Percentiles rank a stretch among this genome's conserved stretches.
phyloP scores from a whole-genome alignment of 2,329 filamentous ascomycete genomes.

The Aspergillus sp. region DNA sequence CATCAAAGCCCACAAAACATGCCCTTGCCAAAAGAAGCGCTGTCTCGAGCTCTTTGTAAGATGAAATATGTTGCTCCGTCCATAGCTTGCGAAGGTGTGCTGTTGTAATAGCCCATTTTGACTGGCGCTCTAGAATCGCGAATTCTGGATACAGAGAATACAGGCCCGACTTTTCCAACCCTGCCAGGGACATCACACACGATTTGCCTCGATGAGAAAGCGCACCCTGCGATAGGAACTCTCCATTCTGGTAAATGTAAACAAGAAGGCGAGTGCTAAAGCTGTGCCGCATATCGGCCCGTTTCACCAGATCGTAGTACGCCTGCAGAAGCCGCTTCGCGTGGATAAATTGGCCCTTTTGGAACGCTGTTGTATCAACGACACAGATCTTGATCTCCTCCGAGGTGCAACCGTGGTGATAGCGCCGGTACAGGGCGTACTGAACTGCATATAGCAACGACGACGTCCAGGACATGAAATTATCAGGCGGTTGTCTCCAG shows the following conservation, averaged over 20 bases:
- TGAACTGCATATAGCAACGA: background rate
- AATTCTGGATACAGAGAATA: constrained; percentile 3
- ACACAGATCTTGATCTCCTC: background rate
- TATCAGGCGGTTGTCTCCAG: background rate
- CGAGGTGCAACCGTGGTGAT: background rate
- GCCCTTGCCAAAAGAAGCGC: background rate
- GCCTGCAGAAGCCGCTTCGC: background rate
- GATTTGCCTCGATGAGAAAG: background rate
- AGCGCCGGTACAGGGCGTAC: background rate
- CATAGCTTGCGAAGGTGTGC: no score
- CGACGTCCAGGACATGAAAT: background rate
- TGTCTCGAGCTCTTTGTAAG: background rate
- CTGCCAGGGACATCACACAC: background rate
- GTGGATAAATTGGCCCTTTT: background rate
- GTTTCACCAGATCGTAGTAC: background rate
- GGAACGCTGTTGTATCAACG: background rate
- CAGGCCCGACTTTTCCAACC: background rate
- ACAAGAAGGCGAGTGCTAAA: background rate
- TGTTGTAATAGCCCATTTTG: background rate
- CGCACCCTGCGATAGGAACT: constrained; percentile 2
- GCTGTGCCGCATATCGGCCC: background rate
- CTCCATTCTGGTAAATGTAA: constrained; percentile 2
- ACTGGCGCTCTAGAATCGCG: background rate
- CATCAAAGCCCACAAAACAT: background rate
- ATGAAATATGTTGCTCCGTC: background rate